These are phyloP conservation scores for Melampsora americana DNA, from an alignment of 1,284 basidiomycete species.

Conservation along the genomic window DNA sequence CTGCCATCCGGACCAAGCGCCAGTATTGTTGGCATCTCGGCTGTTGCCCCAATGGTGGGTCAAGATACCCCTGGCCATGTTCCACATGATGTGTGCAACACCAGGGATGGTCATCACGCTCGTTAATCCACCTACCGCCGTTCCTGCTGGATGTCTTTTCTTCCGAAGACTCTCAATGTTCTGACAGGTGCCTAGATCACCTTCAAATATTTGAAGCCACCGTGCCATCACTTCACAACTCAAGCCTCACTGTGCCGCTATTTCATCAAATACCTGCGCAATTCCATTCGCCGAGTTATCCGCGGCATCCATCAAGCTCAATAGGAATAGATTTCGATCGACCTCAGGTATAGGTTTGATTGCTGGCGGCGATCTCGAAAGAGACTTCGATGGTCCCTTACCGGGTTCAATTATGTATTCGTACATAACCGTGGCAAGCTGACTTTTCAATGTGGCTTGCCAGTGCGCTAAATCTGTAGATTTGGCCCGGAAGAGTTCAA, in stretches of 20 bases:
- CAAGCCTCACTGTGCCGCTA: background rate
- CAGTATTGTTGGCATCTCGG: no score
- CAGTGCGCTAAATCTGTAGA: no score
- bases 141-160: background rate
- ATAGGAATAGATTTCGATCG: no score
- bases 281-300: no score
- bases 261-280: no score
- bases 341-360: no score
- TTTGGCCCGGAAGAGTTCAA: no score
- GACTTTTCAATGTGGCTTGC: constrained; percentile 10
- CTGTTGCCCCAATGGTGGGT: no score
- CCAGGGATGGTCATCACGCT: no score
- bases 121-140: background rate
- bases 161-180: background rate
- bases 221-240: background rate
- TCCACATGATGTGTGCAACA: no score
- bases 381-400: background rate
- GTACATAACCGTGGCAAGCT: background rate
- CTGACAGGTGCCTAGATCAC: constrained; percentile 10
- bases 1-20: constrained; percentile 7
- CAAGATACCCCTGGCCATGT: no score
- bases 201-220: background rate
- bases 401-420: background rate
- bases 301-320: no score
- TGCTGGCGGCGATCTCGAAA: background rate